Conservation (phyloP, 306 rosid species). For the Dicorynia guianensis region DNA sequence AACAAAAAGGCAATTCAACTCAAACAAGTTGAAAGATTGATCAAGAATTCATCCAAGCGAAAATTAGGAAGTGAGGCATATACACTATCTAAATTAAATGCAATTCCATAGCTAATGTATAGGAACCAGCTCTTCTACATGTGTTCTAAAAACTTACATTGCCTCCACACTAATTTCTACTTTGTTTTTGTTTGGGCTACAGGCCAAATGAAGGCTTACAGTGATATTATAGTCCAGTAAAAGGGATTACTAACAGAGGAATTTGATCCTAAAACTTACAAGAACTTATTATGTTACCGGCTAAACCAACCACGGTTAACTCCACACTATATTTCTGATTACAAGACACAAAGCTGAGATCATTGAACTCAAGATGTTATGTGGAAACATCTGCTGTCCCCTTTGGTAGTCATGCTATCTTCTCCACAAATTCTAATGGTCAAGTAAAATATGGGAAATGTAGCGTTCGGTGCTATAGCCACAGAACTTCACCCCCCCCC, state of each 20-base stretch:
- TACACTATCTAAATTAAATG: constrained; percentile 20
- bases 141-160: constrained; percentile 91
- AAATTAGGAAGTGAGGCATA: not conserved
- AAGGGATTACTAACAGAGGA: too few species aligned
- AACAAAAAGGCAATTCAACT: constrained; percentile 26
- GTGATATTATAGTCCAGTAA: too few species aligned
- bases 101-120: constrained; percentile 73
- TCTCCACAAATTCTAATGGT: constrained; percentile 39
- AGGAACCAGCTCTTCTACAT: constrained; percentile 92
- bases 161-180: too few species aligned
- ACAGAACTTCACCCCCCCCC: too few species aligned
- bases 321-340: constrained; percentile 80
- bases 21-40: constrained; percentile 14
- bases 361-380: constrained; percentile 91
- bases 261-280: too few species aligned
- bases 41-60: constrained; percentile 24
- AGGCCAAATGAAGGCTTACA: too few species aligned
- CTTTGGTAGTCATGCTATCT: constrained; percentile 36
- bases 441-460: too few species aligned
- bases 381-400: constrained; percentile 77
- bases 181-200: too few species aligned
- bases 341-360: constrained; percentile 90
- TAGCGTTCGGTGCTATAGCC: too few species aligned
- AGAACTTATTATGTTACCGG: too few species aligned
- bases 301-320: too few species aligned